These are phyloP conservation scores for Pterulicium gracile DNA, from an alignment of 1,284 basidiomycete genomes.

Conservation along the genomic window DNA sequence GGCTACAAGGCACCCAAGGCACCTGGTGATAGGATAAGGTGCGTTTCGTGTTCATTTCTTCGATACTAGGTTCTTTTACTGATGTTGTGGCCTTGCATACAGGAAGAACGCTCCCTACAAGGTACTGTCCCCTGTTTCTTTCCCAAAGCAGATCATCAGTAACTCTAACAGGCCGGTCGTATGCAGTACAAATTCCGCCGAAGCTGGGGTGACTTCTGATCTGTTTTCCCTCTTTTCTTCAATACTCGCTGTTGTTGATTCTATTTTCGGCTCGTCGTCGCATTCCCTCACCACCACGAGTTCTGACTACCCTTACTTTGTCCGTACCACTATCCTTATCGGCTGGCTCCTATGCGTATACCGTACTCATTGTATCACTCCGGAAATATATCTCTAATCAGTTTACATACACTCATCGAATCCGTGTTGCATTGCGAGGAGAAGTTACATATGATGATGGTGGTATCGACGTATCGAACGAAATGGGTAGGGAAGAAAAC, in stretches of 20 bases:
- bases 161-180: constrained; percentile 36
- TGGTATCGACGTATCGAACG: background rate
- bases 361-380: too few species aligned
- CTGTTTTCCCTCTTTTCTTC: background rate
- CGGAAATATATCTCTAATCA: too few species aligned
- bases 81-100: constrained; percentile 3
- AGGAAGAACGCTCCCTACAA: constrained; percentile 80
- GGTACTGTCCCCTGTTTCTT: constrained; percentile 32
- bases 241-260: too few species aligned
- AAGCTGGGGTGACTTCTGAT: constrained; percentile 74
- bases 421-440: too few species aligned
- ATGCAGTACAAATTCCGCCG: constrained; percentile 83
- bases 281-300: too few species aligned
- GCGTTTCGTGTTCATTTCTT: constrained; percentile 14
- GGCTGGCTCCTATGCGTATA: too few species aligned
- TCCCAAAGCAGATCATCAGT: constrained; percentile 21
- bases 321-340: too few species aligned
- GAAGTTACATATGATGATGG: background rate
- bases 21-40: constrained; percentile 62
- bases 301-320: too few species aligned
- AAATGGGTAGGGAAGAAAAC: too few species aligned
- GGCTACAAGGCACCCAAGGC: constrained; percentile 68
- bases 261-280: too few species aligned
- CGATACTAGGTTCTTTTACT: constrained; percentile 4
- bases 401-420: too few species aligned